Evolutionary conservation across 805 yeast genomes (phyloP), one percentile per base, ranked within the genome.

Genomic region (Kluyveromyces starmeri): DNA sequence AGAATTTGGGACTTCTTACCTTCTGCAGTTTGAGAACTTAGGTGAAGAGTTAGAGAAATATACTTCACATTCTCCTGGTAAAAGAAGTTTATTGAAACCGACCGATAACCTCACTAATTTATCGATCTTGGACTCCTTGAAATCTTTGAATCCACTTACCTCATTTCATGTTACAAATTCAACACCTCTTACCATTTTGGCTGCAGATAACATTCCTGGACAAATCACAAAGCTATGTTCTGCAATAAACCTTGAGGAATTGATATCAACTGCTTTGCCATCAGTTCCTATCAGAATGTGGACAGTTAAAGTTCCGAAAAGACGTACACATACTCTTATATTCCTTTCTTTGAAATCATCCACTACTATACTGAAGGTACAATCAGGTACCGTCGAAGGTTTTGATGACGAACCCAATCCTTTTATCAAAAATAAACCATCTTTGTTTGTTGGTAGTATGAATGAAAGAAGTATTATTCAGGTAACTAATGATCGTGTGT

Each of bases 211-310:
- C 20, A 27, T 41, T 5, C 38, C 68, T 13, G 61, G 83, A 0
- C 50, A 70, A 12, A 12, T 30, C 16, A n/a, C 16, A 68, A 37
- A 47, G 65, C 2, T 49, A 73, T 22, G 66, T 62, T 35, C 76
- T 47, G 92, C 89, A 9, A 58, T 81, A 2, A 64, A 74, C 2
- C 70, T 74, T 2, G 60, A 71, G 3, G 78, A 71, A 31, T 55
- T 86, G 9, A 95, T 83, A 0, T 68, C 81, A 4, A 76, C 95
- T 4, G 84, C 80, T 4, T 62, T 88, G 9, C 95, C 96, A 0
- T 68, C 73, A 2, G 55, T 59, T 2, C 75, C 95, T 0, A 63
- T 70, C 3, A 61, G 64, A 3, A 70, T 86, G 0, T 83, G 78
- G 70, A 74, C 94, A 0, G 67, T 83, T 3, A 73, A 70, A 44